These are phyloP conservation scores for Aciculosporium take DNA, from an alignment of 2,329 filamentous ascomycete species.

Conservation along the genomic window DNA sequence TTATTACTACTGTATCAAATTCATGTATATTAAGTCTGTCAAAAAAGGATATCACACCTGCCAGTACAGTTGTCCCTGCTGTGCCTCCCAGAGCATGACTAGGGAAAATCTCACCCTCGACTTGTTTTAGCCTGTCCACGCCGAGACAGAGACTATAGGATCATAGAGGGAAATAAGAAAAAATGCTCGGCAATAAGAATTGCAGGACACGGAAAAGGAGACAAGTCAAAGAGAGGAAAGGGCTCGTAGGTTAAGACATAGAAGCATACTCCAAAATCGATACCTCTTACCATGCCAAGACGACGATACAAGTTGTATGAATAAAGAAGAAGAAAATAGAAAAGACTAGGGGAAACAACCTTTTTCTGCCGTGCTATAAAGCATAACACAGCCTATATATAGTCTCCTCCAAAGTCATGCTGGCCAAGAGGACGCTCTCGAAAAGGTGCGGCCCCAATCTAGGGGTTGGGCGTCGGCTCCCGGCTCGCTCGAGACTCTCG, in stretches of 20 bases:
- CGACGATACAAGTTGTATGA: background rate
- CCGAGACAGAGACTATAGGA: background rate
- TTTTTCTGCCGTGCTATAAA: slow-evolving; percentile 1
- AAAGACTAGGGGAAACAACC: background rate
- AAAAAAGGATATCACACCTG: slow-evolving; percentile 4
- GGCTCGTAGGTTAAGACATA: background rate
- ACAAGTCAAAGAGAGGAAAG: background rate
- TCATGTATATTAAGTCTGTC: slow-evolving; percentile 4
- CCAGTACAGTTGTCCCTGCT: background rate
- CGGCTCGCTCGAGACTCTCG: slow-evolving; percentile 29
- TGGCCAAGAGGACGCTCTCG: too few relatives aligned
- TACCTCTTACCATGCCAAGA: background rate
- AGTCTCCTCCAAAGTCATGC: background rate
- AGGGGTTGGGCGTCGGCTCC: slow-evolving; percentile 28
- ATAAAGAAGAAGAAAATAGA: background rate
- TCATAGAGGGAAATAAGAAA: background rate
- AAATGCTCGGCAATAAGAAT: background rate
- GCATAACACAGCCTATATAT: background rate
- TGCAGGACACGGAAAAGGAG: background rate
- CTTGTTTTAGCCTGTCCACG: background rate
- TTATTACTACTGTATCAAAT: background rate
- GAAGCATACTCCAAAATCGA: background rate
- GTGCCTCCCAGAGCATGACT: background rate
- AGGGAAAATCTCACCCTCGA: background rate
- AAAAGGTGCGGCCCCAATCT: slow-evolving; percentile 8